Percentiles rank a stretch among this genome's conserved stretches.
These are phyloP conservation scores for Trifolium dubium DNA, from an alignment of 306 rosid species.

Conservation along the genomic window DNA sequence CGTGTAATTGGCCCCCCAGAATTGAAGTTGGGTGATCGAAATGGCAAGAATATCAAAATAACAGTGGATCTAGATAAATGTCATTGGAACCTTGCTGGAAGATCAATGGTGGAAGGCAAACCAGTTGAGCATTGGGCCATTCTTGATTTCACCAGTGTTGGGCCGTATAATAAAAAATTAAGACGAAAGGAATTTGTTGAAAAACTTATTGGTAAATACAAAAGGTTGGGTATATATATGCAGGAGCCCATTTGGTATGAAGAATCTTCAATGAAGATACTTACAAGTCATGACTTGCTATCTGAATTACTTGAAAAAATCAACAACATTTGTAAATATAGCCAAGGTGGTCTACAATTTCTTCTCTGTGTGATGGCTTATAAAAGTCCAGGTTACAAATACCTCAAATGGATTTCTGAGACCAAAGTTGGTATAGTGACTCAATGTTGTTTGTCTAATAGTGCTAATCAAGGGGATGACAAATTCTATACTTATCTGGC, in stretches of 20 bases:
- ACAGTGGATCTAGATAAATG: slow-evolving; percentile 63
- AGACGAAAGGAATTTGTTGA: slow-evolving; percentile 46
- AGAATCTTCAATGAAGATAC: slow-evolving; percentile 52
- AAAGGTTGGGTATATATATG: slow-evolving; percentile 67
- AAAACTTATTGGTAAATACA: slow-evolving; percentile 53
- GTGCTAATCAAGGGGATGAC: slow-evolving; percentile 58
- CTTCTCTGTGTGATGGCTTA: slow-evolving; percentile 75
- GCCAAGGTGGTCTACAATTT: slow-evolving; percentile 51
- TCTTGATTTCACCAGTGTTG: slow-evolving; percentile 54
- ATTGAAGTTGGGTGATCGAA: slow-evolving; percentile 59
- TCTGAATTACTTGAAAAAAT: slow-evolving; percentile 54
- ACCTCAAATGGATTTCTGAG: slow-evolving; percentile 76
- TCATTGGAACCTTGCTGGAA: slow-evolving; percentile 74
- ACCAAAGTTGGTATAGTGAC: slow-evolving; percentile 77
- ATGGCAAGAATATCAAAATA: slow-evolving; percentile 51
- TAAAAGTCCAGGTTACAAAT: slow-evolving; percentile 67
- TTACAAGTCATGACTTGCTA: slow-evolving; percentile 42
- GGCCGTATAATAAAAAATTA: slow-evolving; percentile 30
- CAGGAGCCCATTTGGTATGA: slow-evolving; percentile 50
- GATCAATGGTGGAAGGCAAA: slow-evolving; percentile 65
- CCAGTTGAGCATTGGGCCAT: slow-evolving; percentile 64
- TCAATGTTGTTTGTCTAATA: slow-evolving; percentile 72
- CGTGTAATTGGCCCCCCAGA: slow-evolving; percentile 76
- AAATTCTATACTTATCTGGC: slow-evolving; percentile 67
- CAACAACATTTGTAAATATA: slow-evolving; percentile 20